Base-by-base conservation (phyloP, 2,329 filamentous ascomycete genomes). In the Purpureocillium lavendulum region DNA sequence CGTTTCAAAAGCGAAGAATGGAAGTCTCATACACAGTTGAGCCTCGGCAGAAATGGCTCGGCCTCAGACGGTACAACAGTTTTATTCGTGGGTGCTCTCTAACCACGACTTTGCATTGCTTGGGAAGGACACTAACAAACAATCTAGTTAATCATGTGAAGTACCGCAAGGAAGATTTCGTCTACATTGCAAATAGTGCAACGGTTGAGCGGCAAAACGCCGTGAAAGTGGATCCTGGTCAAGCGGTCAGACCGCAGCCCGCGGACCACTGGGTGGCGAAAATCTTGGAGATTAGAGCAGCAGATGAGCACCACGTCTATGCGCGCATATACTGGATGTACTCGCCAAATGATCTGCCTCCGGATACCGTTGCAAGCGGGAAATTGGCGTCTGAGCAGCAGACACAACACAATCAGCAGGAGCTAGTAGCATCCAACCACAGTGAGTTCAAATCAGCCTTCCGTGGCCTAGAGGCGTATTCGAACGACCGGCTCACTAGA, bases 371-470 rank as follows among this genome's bases (percentile, higher is more conserved):
- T 26, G n/a, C n/a, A n/a, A n/a, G n/a, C n/a, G 21, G 21, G 6
- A 26, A 26, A 10, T 10, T 26, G 21, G 21, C 10, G 21, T 26
- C 21, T 10, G 21, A 26, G 49, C n/a, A n/a, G n/a, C n/a, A n/a
- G n/a, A n/a, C n/a, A n/a, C n/a, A n/a, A n/a, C 82, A 87, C 48
- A 82, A 81, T 14, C 60, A 65, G 39, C 74, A 77, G 46, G 83
- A 87, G 56, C 54, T 87, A 36, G 72, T 87, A 40, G 79, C 80
- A 1, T 84, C 79, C 28, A 87, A 87, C 51, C 77, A 85, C 47
- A 84, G 74, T 78, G 63, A 50, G 70, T 57, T 30, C 39, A 14
- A 26, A 21, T 10, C 10, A 26, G 21, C 21, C 5, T 26, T 26
- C 21, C 5, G 21, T 26, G 21, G 21, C 10, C 10, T 10, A 26